Conservation (phyloP, 352 stramenopile species). For the Thraustochytrium striatum region DNA sequence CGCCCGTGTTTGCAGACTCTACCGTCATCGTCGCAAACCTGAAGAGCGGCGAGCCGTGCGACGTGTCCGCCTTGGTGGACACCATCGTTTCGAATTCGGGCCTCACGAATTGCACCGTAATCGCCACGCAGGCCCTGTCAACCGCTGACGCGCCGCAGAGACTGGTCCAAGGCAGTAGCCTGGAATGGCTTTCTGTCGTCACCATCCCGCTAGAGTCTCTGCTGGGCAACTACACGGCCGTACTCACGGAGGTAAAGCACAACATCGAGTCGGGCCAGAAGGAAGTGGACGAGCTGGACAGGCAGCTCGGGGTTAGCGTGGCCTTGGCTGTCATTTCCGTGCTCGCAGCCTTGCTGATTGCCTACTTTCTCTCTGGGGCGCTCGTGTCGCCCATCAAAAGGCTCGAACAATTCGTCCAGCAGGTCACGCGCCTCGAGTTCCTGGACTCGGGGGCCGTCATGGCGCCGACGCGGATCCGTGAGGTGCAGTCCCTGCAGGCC, state of each 20-base stretch:
- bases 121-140: no score
- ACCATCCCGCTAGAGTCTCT: neutral
- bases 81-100: no score
- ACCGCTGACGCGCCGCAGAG: no score
- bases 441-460: neutral
- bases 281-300: neutral
- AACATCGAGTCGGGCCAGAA: neutral
- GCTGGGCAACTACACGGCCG: conserved; percentile 22
- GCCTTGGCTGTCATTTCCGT: neutral
- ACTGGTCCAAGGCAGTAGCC: no score
- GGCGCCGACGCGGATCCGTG: neutral
- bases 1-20: no score
- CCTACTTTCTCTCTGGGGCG: neutral
- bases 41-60: no score
- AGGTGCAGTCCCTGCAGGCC: conserved; percentile 9
- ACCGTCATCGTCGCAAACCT: no score
- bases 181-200: conserved; percentile 9
- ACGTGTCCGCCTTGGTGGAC: no score
- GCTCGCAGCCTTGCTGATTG: neutral
- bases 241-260: neutral
- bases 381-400: conserved; percentile 2
- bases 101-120: no score
- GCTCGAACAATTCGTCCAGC: neutral
- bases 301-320: neutral
- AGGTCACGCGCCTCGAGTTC: conserved; percentile 14